Evolutionary conservation across 371 early-diverging fungal species (phyloP).

Genomic region (Mortierella sp.): DNA sequence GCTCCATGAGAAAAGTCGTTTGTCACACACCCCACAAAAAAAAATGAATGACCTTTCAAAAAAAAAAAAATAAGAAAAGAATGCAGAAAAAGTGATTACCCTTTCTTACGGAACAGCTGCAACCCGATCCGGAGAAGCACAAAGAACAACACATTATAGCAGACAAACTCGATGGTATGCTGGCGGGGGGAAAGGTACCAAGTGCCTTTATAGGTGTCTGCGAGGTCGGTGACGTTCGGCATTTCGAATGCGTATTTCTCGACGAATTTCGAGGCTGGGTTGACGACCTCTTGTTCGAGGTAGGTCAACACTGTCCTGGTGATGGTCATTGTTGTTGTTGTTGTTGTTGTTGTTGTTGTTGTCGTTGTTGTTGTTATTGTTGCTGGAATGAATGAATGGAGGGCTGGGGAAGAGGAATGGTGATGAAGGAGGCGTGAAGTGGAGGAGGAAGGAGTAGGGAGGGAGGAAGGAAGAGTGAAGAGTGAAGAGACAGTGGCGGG

Average conservation of each 20-base stretch:
- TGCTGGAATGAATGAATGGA: neutral
- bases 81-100: conserved; percentile 21
- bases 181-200: conserved; percentile 56
- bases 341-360: neutral
- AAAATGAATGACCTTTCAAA: too few relatives aligned
- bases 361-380: neutral
- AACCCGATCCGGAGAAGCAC: conserved; percentile 36
- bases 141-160: conserved; percentile 54
- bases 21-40: too few relatives aligned
- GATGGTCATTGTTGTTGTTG: conserved; percentile 22
- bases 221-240: conserved; percentile 53
- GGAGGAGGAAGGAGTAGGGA: neutral
- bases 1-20: too few relatives aligned
- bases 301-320: conserved; percentile 30
- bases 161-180: conserved; percentile 56
- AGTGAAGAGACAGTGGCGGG: neutral
- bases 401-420: neutral
- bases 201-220: conserved; percentile 56
- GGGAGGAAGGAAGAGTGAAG: neutral
- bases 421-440: neutral
- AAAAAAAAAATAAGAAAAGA: neutral
- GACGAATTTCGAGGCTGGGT: conserved; percentile 48
- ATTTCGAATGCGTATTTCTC: conserved; percentile 49
- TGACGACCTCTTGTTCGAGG: conserved; percentile 44
- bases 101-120: conserved; percentile 45